A percentile compares a stretch with the other conserved stretches of the same genome.
phyloP scores from a whole-genome alignment of 2,329 filamentous ascomycete genomes.

The Tolypocladium ovalisporum region DNA sequence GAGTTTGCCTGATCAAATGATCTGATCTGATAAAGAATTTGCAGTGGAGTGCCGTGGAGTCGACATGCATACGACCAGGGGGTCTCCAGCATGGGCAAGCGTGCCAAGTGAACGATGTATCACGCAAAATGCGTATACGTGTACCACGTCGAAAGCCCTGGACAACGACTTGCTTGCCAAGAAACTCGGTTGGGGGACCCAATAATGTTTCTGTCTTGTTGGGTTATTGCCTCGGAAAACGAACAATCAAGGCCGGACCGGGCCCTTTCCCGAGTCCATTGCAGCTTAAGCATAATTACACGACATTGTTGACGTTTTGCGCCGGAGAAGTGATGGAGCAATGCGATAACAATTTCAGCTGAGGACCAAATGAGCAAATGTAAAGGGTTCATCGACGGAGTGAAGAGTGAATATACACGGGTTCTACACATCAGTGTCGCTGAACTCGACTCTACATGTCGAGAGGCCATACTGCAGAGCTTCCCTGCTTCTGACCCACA shows the following conservation, averaged over 20 bases:
- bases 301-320: no score
- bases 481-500: not conserved
- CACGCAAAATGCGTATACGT: not conserved
- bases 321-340: no score
- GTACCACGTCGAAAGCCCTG: not conserved
- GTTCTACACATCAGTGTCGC: not conserved
- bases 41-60: not conserved
- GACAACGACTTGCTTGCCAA: not conserved
- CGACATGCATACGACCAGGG: not conserved
- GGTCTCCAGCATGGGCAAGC: not conserved
- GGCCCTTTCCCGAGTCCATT: not conserved
- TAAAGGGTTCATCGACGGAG: not conserved
- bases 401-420: not conserved
- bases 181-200: not conserved
- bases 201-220: not conserved
- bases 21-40: not conserved
- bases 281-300: no score
- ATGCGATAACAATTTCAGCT: no score
- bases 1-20: not conserved
- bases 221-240: not conserved
- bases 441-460: not conserved
- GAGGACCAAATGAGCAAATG: not conserved
- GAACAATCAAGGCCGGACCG: not conserved
- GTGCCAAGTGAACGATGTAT: not conserved
- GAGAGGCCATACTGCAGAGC: not conserved